Evolutionary conservation across 2,329 filamentous ascomycete species (phyloP), one percentile per base, ranked within the genome.

Genomic region (Orbilia blumenaviensis): DNA sequence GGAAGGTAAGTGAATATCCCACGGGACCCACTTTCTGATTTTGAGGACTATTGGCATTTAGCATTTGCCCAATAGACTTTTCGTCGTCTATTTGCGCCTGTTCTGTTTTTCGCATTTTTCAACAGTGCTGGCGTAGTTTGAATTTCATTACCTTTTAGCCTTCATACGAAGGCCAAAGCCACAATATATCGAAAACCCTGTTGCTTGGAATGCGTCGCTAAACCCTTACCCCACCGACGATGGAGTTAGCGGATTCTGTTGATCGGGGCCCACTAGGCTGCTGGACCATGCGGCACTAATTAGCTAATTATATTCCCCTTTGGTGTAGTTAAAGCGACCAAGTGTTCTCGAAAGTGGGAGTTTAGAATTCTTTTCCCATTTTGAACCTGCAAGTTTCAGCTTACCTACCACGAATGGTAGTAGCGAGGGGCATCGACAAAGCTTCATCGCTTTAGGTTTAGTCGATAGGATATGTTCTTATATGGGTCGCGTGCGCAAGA

Each of bases 221-320:
- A 56, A 36, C 52, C 32, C 52, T 38, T 36, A 29, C 52, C 48
- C 52, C 52, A 56, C 52, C 52, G 23, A 23, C 25, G 6, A 38
- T 38, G 18, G 29, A 56, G 52, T 36, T 56, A 56, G 27, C 27
- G 16, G 52, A 9, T 6, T 38, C 12, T 10, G 18, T 38, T 5
- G 16, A 56, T 56, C 25, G 52, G 23, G 23, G 46, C 34, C 62
- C 27, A 54, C 42, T 56, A 66, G 62, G 62, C 62, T 66, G 46
- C 62, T 66, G 62, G 34, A 25, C 44, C 18, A 27, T 66, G 44
- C 36, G 62, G 50, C 38, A 42, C 56, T 42, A 44, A 71, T 71
- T 71, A 71, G 66, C 66, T 71, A 71, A 71, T 71, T 71, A 42
- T 38, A 56, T 71, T 67, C 58, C 54, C 10, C 5, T 71, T 71